These are phyloP conservation scores for Penicillium paxilli DNA, from an alignment of 495 filamentous ascomycete species.

Conservation along the genomic window DNA sequence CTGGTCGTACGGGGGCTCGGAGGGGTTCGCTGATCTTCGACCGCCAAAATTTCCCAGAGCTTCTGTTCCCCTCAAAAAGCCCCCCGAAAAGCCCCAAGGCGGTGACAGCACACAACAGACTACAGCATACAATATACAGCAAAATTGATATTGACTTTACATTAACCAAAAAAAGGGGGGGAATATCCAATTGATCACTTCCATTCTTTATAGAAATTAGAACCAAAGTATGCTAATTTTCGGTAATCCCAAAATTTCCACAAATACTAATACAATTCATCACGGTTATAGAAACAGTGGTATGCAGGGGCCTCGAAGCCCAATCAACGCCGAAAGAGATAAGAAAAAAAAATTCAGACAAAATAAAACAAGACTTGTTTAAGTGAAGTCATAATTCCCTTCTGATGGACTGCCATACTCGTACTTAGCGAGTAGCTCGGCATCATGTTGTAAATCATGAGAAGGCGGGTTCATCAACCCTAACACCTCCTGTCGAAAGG, in stretches of 20 bases:
- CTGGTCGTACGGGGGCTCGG: slow-evolving; percentile 20
- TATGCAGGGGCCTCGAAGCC: slow-evolving; percentile 1
- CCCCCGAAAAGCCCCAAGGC: slow-evolving; percentile 34
- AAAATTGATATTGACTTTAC: neutral
- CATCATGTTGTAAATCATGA: slow-evolving; percentile 46
- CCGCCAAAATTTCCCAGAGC: slow-evolving; percentile 52
- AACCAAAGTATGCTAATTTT: neutral
- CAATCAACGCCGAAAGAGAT: slow-evolving; percentile 3
- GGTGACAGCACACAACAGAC: slow-evolving; percentile 41
- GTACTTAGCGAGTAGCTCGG: slow-evolving; percentile 43
- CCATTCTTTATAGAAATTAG: neutral
- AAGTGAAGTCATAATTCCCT: slow-evolving; percentile 42
- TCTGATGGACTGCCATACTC: slow-evolving; percentile 43
- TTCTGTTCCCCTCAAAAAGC: slow-evolving; percentile 32
- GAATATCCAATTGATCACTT: too few species aligned
- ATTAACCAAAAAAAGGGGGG: too few species aligned
- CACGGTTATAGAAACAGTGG: slow-evolving; percentile 6
- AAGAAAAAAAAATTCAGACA: neutral
- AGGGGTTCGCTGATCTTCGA: slow-evolving; percentile 34
- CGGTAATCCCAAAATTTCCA: neutral
- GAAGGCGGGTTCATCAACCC: slow-evolving; percentile 41
- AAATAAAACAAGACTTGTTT: slow-evolving; percentile 17
- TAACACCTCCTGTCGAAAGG: slow-evolving; percentile 41
- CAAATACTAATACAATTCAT: slow-evolving; percentile 1
- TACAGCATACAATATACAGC: slow-evolving; percentile 21